These are phyloP conservation scores for Suhomyces panamericanus DNA, from an alignment of 1,139 yeast species.

Conservation along the genomic window DNA sequence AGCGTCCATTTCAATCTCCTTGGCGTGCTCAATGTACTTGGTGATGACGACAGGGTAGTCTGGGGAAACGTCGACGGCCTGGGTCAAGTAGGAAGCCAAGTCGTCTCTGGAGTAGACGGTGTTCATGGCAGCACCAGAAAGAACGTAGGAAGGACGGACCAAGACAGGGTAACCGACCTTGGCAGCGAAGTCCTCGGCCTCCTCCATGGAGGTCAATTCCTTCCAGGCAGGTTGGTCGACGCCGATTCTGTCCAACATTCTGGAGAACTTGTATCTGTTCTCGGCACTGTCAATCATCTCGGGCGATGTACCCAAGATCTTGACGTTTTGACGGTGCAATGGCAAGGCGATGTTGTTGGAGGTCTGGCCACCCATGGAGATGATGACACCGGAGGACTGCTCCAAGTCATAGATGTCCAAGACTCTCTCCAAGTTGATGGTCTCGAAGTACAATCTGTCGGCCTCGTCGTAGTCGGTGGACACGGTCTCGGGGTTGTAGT, in stretches of 20 bases:
- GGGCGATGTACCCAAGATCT: slow-evolving; percentile 95
- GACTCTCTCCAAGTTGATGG: slow-evolving; percentile 91
- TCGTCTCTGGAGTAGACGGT: slow-evolving; percentile 91
- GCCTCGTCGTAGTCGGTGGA: slow-evolving; percentile 98
- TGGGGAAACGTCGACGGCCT: slow-evolving; percentile 96
- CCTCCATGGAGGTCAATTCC: slow-evolving; percentile 90
- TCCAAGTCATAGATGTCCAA: slow-evolving; percentile 94
- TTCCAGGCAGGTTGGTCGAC: slow-evolving; percentile 99
- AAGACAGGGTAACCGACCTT: slow-evolving; percentile 92
- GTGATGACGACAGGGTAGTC: slow-evolving; percentile 98
- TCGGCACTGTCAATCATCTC: slow-evolving; percentile 99
- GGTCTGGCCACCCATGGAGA: slow-evolving; percentile 99
- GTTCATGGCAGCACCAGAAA: slow-evolving; percentile 99
- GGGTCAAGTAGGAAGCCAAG: slow-evolving; percentile 81
- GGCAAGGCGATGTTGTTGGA: slow-evolving; percentile 95
- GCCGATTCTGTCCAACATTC: slow-evolving; percentile 95
- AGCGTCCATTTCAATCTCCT: slow-evolving; percentile 99
- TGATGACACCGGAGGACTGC: slow-evolving; percentile 87
- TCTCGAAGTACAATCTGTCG: slow-evolving; percentile 94
- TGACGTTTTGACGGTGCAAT: slow-evolving; percentile 91
- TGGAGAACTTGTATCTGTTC: slow-evolving; percentile 95
- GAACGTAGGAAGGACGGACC: slow-evolving; percentile 96
- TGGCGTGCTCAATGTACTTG: slow-evolving; percentile 94
- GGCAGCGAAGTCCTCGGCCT: slow-evolving; percentile 91
- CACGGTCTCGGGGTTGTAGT: slow-evolving; percentile 98